phyloP scores from a whole-genome alignment of 441 rosid genomes.

The Croton setiger region DNA sequence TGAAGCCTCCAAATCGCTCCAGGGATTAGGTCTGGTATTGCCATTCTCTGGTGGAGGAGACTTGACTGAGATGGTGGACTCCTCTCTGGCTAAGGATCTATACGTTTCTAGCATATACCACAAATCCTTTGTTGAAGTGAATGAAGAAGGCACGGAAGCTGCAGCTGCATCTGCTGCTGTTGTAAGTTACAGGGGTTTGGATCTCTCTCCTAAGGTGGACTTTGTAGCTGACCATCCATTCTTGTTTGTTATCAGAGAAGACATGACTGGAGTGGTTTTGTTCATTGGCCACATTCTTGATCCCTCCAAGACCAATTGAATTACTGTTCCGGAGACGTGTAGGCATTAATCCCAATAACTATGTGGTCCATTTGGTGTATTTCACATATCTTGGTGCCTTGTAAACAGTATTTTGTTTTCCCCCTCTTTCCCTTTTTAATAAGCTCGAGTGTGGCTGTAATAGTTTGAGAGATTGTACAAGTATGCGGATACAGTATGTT shows the following conservation, averaged over 20 bases:
- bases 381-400: too few relatives aligned
- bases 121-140: constrained; percentile 76
- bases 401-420: too few relatives aligned
- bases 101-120: constrained; percentile 62
- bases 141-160: constrained; percentile 86
- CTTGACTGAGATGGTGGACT: constrained; percentile 67
- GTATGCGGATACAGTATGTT: too few relatives aligned
- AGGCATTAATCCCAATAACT: constrained; percentile 12
- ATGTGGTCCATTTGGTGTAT: too few relatives aligned
- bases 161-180: constrained; percentile 58
- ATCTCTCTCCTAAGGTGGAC: constrained; percentile 26
- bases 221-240: constrained; percentile 88
- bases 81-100: constrained; percentile 38
- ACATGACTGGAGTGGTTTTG: constrained; percentile 52
- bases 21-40: constrained; percentile 51
- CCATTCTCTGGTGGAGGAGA: constrained; percentile 63
- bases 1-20: constrained; percentile 57
- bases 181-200: constrained; percentile 19
- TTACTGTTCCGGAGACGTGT: not conserved
- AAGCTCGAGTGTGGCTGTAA: too few relatives aligned
- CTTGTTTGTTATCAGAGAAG: constrained; percentile 62
- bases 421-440: too few relatives aligned
- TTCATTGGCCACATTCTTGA: constrained; percentile 70
- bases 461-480: too few relatives aligned
- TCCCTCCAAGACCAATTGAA: constrained; percentile 35